Base-by-base conservation (phyloP, 257 asterid species). In the Solanum ossicruentum region DNA sequence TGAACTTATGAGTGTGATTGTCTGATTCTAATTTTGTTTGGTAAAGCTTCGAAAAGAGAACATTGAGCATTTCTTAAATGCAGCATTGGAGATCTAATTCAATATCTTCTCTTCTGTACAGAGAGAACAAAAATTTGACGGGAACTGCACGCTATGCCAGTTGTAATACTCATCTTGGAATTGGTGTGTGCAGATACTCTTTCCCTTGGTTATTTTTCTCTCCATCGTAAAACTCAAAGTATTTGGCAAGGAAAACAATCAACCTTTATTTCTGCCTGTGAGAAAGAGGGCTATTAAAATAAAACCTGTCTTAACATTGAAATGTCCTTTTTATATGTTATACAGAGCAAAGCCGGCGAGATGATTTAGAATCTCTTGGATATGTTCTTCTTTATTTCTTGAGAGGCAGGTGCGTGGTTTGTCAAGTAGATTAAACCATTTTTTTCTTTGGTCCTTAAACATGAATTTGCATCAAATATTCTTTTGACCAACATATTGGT, bases 61-160 rank as follows among this genome's bases (percentile, higher is more conserved):
- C 32, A 43, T 23, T 12, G 49, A 16, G 26, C 18, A 52, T 10
- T 78, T 54, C 43, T 16, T 78, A 11, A 56, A 16, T 52, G 83
- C 49, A 16, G 28, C 47, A 36, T 28, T 16, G 28, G 16, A 36
- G 83, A 75, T 78, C 55, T 32, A 36, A 70, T 75, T 67, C 83
- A 77, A 26, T 79, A 56, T 89, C 26, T 81, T 41, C 77, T 83
- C 72, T 83, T 84, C 55, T 89, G 43, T 86, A 70, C 91, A 95
- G 98, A 93, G 99, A 95, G 94, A 95, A 95, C 88, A 94, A 93
- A 84, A 95, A 93, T 90, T 89, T 95, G 90, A 95, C 99, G 2
- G 98, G 99, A 87, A 95, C 99, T 65, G 99, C 99, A 32, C 98
- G 99, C 63, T 95, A 95, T 92, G 99, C 99, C 84, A 95, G 99